Base-by-base conservation (phyloP, 2,329 filamentous ascomycete genomes). In the Elsinoe necatrix region DNA sequence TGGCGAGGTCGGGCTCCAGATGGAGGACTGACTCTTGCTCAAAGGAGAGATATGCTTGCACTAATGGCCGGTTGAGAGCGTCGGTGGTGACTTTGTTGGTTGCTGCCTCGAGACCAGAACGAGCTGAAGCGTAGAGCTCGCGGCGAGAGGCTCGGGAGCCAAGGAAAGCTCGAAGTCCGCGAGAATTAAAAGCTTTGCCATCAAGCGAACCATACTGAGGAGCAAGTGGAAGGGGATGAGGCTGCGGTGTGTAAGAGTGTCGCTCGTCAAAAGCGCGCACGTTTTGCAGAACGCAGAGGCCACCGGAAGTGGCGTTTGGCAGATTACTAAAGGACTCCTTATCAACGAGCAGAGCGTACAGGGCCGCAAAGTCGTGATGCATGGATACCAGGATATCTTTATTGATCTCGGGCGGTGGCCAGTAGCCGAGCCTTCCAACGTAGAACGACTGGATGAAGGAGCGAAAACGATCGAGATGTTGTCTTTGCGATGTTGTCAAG, bases 341-440 rank as follows among this genome's bases (percentile, higher is more conserved):
- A 62, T 93, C 86, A 0, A 85, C 85, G 0, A 93, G 74, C 48
- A 85, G 83, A 29, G 84, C 76, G 67, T 90, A 89, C 0, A 92
- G 72, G 1, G 78, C 81, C 52, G 82, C 77, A 61, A 93, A 90
- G 61, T 92, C 87, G 31, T 76, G 71, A 39, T 80, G 78, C 80
- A 92, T 85, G 2, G 74, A 73, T 29, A 73, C 73, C 63, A 83
- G 83, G 1, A 85, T 68, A 18, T 75, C 71, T 35, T 82, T 80
- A 14, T 82, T 77, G 61, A 85, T 86, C 18, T 71, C 68, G 1
- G 72, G 72, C 0, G 87, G 86, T 0, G 88, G 87, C 69, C 86
- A 92, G 62, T 84, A 85, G 4, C 86, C 86, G 29, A 89, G 77
- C 55, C 83, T 83, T 0, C 78, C 75, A 1, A 81, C 74, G 65